These are phyloP conservation scores for Paracoccidioides brasiliensis DNA, from an alignment of 2,329 filamentous ascomycete genomes.

Conservation along the genomic window DNA sequence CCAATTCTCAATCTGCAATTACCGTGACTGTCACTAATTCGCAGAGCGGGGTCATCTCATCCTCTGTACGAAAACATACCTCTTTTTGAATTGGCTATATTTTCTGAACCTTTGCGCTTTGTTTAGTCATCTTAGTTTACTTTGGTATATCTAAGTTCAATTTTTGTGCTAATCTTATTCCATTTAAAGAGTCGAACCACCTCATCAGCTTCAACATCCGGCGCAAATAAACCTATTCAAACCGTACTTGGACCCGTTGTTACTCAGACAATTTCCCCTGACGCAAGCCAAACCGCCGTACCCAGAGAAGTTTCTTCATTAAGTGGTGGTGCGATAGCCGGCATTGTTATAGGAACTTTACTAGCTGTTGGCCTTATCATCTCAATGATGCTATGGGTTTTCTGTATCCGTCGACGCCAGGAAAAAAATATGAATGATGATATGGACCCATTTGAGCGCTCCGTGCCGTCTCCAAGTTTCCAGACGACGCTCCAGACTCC, in stretches of 20 bases:
- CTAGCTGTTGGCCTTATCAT: constrained; percentile 26
- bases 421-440: constrained; percentile 6
- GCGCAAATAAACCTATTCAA: constrained; percentile 6
- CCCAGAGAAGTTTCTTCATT: constrained; percentile 16
- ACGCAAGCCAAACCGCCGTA: constrained; percentile 10
- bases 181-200: constrained; percentile 5
- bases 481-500: constrained; percentile 2
- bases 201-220: constrained; percentile 6
- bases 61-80: constrained; percentile 12
- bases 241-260: constrained; percentile 11
- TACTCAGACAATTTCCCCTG: constrained; percentile 14
- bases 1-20: constrained; percentile 6
- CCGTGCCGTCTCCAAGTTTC: constrained; percentile 10
- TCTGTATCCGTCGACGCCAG: constrained; percentile 26
- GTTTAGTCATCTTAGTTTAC: background rate
- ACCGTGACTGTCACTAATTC: constrained; percentile 12
- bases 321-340: constrained; percentile 31
- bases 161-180: constrained; percentile 5
- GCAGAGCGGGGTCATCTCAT: constrained; percentile 9
- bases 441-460: constrained; percentile 11
- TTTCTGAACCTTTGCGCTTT: background rate
- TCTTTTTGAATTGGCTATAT: constrained; percentile 1
- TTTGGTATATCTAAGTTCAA: background rate
- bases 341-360: constrained; percentile 31
- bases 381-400: constrained; percentile 27